Percentiles rank a stretch among this genome's conserved stretches.
Conservation (phyloP, 2,329 filamentous ascomycete genomes). For the Penicillium sclerotigenum region DNA sequence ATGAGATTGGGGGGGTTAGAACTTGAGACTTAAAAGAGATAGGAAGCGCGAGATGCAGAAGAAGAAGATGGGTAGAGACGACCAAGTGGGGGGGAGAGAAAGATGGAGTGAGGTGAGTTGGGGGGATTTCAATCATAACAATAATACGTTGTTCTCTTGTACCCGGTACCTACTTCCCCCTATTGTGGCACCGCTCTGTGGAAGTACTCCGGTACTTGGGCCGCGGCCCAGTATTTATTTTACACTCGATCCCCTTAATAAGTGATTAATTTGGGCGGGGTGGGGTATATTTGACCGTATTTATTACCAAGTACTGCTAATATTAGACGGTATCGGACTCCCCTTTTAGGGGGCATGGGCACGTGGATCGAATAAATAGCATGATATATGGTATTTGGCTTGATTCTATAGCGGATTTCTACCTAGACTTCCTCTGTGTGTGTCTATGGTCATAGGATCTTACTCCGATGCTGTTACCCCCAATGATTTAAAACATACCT, state of each 20-base stretch:
- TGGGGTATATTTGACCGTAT: constrained; percentile 7
- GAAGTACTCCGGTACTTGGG: constrained; percentile 12
- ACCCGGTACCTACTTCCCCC: constrained; percentile 11
- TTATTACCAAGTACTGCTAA: not conserved
- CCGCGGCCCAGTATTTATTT: constrained; percentile 7
- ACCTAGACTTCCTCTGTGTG: not conserved
- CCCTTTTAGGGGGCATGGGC: not conserved
- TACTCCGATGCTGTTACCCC: not conserved
- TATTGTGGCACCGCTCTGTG: not conserved
- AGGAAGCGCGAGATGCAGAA: constrained; percentile 18
- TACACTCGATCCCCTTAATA: constrained; percentile 6
- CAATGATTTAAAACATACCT: not conserved
- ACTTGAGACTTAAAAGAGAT: constrained; percentile 15
- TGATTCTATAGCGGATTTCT: not conserved
- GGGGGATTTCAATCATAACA: constrained; percentile 21
- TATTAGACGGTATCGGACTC: not conserved
- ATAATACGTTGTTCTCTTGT: constrained; percentile 11
- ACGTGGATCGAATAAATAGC: not conserved
- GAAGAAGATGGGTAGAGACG: constrained; percentile 21
- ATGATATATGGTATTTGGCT: not conserved
- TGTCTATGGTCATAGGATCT: not conserved
- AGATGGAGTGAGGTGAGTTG: constrained; percentile 17
- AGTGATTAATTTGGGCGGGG: constrained; percentile 5
- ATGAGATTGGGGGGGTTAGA: constrained; percentile 49
- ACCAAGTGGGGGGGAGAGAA: constrained; percentile 24